These are phyloP conservation scores for Claviceps sp. DNA, from an alignment of 2,329 filamentous ascomycete species.

Conservation along the genomic window DNA sequence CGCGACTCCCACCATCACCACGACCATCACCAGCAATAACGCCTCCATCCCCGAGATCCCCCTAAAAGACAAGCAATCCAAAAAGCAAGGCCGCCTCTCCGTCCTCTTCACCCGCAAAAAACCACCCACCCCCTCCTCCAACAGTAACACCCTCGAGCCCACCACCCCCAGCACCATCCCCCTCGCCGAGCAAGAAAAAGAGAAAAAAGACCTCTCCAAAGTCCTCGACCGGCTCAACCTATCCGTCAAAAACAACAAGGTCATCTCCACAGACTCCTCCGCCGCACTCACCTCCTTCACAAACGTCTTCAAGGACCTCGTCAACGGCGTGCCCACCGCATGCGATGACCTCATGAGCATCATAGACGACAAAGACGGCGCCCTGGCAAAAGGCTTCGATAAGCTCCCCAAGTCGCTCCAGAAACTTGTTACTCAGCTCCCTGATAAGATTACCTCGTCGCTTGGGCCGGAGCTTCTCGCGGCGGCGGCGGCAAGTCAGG, in stretches of 20 bases:
- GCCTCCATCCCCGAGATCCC: too few species aligned
- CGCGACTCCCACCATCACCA: constrained; percentile 4
- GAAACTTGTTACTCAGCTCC: constrained; percentile 74
- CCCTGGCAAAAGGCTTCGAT: constrained; percentile 46
- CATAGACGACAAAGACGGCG: constrained; percentile 46
- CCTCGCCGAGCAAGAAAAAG: constrained; percentile 29
- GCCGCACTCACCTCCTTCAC: constrained; percentile 76
- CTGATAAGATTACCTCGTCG: constrained; percentile 62
- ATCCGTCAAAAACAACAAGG: constrained; percentile 70
- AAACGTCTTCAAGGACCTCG: constrained; percentile 77
- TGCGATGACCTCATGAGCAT: constrained; percentile 69
- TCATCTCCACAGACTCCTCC: constrained; percentile 73
- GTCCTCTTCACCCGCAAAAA: constrained; percentile 24
- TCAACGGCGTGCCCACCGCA: constrained; percentile 85
- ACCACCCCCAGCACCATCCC: constrained; percentile 5
- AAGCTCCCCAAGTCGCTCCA: constrained; percentile 67
- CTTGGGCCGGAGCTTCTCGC: constrained; percentile 75
- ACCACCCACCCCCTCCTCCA: constrained; percentile 23
- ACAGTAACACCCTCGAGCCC: constrained; percentile 19
- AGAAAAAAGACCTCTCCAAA: constrained; percentile 59
- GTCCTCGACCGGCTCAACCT: constrained; percentile 79
- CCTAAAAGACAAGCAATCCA: constrained; percentile 15
- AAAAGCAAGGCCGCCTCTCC: constrained; percentile 22
- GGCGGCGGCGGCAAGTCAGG: constrained; percentile 62
- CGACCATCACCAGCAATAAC: constrained; percentile 16